A percentile compares a stretch with the other conserved stretches of the same genome.
Conservation (phyloP, 1,139 yeast genomes). For the Diutina neorugosa region DNA sequence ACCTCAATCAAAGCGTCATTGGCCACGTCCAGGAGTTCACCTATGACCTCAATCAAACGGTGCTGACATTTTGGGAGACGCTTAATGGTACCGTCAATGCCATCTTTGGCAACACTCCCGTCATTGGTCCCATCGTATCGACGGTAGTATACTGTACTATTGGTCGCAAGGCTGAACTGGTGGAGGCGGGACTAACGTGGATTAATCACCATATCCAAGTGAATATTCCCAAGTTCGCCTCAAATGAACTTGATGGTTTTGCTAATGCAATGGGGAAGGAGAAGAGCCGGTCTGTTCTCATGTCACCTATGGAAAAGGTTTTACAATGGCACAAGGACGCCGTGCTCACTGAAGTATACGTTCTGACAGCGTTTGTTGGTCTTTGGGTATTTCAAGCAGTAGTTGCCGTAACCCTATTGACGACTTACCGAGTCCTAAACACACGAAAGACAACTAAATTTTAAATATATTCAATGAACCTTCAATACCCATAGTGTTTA, state of each 20-base stretch:
- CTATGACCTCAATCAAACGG: neutral
- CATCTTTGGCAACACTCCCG: slow-evolving; percentile 57
- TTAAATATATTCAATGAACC: neutral
- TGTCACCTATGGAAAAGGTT: neutral
- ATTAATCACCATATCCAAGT: slow-evolving; percentile 51
- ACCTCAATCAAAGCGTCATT: neutral
- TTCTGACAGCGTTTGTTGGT: slow-evolving; percentile 30
- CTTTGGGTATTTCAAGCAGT: slow-evolving; percentile 37
- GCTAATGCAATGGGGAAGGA: slow-evolving; percentile 5
- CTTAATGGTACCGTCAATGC: slow-evolving; percentile 19
- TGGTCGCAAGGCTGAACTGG: slow-evolving; percentile 52
- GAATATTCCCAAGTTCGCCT: slow-evolving; percentile 34
- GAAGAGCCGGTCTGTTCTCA: neutral
- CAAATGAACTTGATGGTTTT: slow-evolving; percentile 17
- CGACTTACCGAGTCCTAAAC: neutral
- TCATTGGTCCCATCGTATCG: slow-evolving; percentile 43
- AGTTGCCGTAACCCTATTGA: slow-evolving; percentile 16
- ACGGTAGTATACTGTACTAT: slow-evolving; percentile 68
- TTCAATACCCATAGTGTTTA: neutral
- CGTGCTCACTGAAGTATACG: slow-evolving; percentile 24
- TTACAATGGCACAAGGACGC: neutral
- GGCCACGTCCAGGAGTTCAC: neutral
- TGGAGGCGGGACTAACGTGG: slow-evolving; percentile 74
- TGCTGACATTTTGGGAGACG: neutral
- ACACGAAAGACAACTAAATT: neutral